These are phyloP conservation scores for Colletotrichum chlorophyti DNA, from an alignment of 2,329 filamentous ascomycete genomes.

Conservation along the genomic window DNA sequence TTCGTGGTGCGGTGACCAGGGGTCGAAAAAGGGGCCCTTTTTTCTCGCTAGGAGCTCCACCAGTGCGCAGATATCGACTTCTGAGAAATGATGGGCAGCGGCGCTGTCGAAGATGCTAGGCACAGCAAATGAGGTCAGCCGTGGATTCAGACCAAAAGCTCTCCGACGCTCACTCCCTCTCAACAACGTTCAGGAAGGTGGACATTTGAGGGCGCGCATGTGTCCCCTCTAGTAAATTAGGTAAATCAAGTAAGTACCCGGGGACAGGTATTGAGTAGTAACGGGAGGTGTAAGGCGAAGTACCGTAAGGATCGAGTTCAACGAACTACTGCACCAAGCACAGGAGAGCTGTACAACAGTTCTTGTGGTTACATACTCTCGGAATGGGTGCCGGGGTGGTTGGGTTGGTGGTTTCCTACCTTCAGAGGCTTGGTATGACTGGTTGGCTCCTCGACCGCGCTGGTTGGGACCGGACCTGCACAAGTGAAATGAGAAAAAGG, in stretches of 20 bases:
- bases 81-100: conserved; percentile 18
- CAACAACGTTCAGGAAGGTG: conserved; percentile 15
- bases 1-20: conserved; percentile 28
- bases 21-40: conserved; percentile 19
- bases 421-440: background rate
- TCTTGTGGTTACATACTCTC: background rate
- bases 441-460: conserved; percentile 3
- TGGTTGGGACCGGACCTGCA: conserved; percentile 4
- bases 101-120: conserved; percentile 24
- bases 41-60: conserved; percentile 24
- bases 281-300: background rate
- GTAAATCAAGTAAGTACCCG: no score
- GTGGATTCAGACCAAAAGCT: conserved; percentile 18
- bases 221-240: no score
- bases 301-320: background rate
- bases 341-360: background rate
- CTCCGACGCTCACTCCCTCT: conserved; percentile 1
- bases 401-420: background rate
- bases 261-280: background rate
- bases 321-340: background rate
- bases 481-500: conserved; percentile 17
- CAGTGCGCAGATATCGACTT: conserved; percentile 18
- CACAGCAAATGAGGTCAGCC: conserved; percentile 28
- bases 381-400: background rate
- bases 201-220: conserved; percentile 12